Conservation (phyloP, 139 green algal species). For the Ettlia oleoabundans region DNA sequence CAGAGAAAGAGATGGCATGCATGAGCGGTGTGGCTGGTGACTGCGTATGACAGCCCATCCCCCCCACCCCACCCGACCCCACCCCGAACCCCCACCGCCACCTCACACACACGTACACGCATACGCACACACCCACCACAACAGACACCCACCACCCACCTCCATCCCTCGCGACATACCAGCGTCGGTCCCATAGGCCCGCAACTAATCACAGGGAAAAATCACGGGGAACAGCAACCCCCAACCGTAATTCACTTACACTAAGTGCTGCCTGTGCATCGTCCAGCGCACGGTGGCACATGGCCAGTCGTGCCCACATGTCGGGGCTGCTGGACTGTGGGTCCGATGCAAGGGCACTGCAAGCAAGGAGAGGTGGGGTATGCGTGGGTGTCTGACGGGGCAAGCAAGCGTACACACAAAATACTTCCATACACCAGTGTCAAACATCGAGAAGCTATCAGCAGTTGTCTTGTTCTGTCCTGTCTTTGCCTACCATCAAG, state of each 20-base stretch:
- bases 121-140: no score
- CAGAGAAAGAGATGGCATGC: background rate
- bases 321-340: slow-evolving; percentile 49
- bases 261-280: slow-evolving; percentile 33
- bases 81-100: no score
- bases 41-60: no score
- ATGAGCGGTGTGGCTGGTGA: background rate
- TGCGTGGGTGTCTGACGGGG: no score
- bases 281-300: slow-evolving; percentile 53
- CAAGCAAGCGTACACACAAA: no score
- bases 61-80: no score
- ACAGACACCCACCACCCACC: no score
- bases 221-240: background rate
- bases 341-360: slow-evolving; percentile 30
- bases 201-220: background rate
- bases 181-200: no score
- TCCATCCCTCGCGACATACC: no score
- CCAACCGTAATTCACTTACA: slow-evolving; percentile 35
- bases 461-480: background rate
- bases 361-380: background rate
- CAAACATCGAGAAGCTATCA: background rate
- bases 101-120: no score
- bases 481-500: background rate
- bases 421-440: no score
- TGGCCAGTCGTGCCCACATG: slow-evolving; percentile 62